A percentile compares a stretch with the other conserved stretches of the same genome.
Evolutionary conservation across 805 yeast species (phyloP).

Genomic region (Metschnikowia picachoensis): DNA sequence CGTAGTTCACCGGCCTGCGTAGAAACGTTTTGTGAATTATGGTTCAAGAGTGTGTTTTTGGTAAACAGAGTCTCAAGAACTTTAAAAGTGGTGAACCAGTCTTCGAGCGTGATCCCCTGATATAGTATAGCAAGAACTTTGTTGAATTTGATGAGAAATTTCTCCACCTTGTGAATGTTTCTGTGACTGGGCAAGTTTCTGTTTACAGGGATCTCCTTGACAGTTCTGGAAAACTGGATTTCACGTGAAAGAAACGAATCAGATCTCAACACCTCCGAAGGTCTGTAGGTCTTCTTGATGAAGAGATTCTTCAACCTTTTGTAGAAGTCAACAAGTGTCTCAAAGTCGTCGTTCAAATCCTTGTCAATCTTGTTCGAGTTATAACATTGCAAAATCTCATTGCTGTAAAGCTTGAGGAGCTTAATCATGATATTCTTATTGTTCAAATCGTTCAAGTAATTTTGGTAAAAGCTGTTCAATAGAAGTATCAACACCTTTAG

Average conservation of each 20-base stretch:
- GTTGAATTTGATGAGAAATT: conserved; percentile 63
- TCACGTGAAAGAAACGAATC: conserved; percentile 37
- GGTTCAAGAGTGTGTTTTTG: conserved; percentile 55
- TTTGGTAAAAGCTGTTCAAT: conserved; percentile 67
- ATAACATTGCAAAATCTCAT: conserved; percentile 54
- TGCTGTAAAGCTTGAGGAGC: conserved; percentile 62
- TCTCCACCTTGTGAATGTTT: conserved; percentile 49
- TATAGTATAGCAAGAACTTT: conserved; percentile 55
- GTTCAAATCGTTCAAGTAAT: conserved; percentile 64
- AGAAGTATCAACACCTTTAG: conserved; percentile 71
- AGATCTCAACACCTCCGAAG: conserved; percentile 41
- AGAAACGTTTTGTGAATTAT: conserved; percentile 38
- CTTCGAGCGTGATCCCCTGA: conserved; percentile 54
- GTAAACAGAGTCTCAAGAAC: conserved; percentile 66
- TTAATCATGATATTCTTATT: conserved; percentile 60
- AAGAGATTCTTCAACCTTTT: conserved; percentile 64
- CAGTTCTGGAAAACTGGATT: conserved; percentile 38
- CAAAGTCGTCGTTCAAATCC: conserved; percentile 33
- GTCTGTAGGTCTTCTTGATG: conserved; percentile 67
- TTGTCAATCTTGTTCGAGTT: conserved; percentile 39
- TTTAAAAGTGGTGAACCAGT: conserved; percentile 79
- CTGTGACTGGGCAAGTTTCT: conserved; percentile 43
- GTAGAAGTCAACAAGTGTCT: conserved; percentile 45
- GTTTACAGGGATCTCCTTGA: conserved; percentile 46
- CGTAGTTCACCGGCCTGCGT: conserved; percentile 53